These are phyloP conservation scores for Astrocystis sublimbata DNA, from an alignment of 495 filamentous ascomycete genomes.

Conservation along the genomic window DNA sequence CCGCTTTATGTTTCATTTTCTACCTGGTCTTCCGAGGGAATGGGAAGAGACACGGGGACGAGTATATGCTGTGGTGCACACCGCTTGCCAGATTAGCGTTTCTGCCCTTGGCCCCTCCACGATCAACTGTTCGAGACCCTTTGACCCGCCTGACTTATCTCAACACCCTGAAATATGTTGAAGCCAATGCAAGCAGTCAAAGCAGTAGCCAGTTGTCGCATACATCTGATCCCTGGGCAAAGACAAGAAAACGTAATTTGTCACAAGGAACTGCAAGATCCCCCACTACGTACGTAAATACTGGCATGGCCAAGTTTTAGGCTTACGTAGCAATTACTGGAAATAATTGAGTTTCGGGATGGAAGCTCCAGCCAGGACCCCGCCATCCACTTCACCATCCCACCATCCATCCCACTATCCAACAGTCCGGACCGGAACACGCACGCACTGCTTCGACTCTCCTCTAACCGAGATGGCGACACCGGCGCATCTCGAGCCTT, in stretches of 20 bases:
- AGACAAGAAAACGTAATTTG: not conserved
- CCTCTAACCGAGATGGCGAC: constrained; percentile 19
- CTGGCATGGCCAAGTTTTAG: too few relatives aligned
- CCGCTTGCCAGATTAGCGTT: constrained; percentile 15
- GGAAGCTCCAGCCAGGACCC: not conserved
- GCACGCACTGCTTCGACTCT: too few relatives aligned
- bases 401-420: not conserved
- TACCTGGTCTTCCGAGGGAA: not conserved
- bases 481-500: constrained; percentile 59
- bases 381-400: not conserved
- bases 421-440: not conserved
- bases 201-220: too few relatives aligned
- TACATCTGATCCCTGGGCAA: too few relatives aligned
- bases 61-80: not conserved
- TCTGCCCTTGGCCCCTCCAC: constrained; percentile 11
- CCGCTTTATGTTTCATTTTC: not conserved
- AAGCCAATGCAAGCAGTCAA: too few relatives aligned
- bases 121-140: not conserved
- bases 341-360: not conserved
- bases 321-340: not conserved
- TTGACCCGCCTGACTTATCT: not conserved
- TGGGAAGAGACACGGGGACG: not conserved
- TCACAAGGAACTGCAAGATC: not conserved
- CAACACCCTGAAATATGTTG: not conserved
- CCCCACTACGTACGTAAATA: too few relatives aligned